Evolutionary conservation across 257 asterid genomes (phyloP), one percentile per base, ranked within the genome.

Genomic region (Fraxinus cuspidata): DNA sequence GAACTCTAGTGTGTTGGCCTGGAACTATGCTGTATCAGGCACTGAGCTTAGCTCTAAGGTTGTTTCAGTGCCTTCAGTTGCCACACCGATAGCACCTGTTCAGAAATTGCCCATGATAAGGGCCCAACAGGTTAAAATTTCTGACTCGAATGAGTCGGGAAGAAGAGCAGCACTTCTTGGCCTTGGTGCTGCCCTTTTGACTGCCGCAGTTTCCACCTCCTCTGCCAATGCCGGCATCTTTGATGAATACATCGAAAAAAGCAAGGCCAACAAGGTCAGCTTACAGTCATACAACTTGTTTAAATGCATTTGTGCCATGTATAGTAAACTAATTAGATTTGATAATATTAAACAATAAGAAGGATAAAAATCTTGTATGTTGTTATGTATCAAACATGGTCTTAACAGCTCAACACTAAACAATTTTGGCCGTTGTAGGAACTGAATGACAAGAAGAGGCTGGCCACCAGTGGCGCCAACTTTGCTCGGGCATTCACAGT

Each of bases 361-460:
- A 35, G 38, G 38, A 35, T 35, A 35, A 35, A 35, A 35, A 35
- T 35, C 38, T 35, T 35, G 38, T 4, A 35, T 31, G 34, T 31
- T 34, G 37, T 34, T 35, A 16, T 15, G 21, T 47, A 47, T 4
- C 58, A 47, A 47, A 47, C n/a, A 47, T 58, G 16, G 12, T 16
- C 66, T 58, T 58, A 7, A 8, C 18, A 5, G 1, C 6, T 13
- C 11, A 10, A 11, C 15, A 40, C 15, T 40, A 2, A 40, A 40
- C 12, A 9, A 1, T 40, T 40, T 10, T 40, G 49, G 16, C 16
- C 49, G 4, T 42, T 82, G 60, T 58, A 96, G 99, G 98, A 93
- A 74, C 72, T 96, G 97, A 96, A 96, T 47, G 99, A 96, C 91
- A 88, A 90, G 97, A 96, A 96, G 92, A 93, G 99, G 84, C 79